Evolutionary conservation across 495 filamentous ascomycete genomes (phyloP).

Genomic region (Melanomma pulvis-pyrius): DNA sequence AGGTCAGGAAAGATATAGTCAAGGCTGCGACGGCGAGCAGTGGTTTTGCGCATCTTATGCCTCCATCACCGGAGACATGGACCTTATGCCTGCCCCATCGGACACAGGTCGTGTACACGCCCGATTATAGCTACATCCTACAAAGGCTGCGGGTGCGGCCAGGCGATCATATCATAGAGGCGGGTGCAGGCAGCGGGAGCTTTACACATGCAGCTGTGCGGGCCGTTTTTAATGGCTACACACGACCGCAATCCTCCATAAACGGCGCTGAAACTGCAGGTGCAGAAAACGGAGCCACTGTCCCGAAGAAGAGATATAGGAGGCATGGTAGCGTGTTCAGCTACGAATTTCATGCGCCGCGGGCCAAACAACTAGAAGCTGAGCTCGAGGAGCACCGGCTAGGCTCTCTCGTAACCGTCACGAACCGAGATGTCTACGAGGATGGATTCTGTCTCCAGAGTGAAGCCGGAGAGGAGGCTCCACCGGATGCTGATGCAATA

Average conservation of each 20-base stretch:
- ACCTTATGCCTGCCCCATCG: conserved; percentile 86
- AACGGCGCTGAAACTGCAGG: conserved; percentile 19
- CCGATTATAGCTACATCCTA: conserved; percentile 94
- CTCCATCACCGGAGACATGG: conserved; percentile 92
- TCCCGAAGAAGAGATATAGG: conserved; percentile 44
- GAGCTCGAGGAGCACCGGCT: conserved; percentile 79
- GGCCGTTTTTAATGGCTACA: conserved; percentile 85
- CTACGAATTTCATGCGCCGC: conserved; percentile 86
- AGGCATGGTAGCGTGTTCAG: conserved; percentile 77
- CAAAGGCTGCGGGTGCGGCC: conserved; percentile 82
- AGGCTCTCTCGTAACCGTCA: conserved; percentile 71
- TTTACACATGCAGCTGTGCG: conserved; percentile 91
- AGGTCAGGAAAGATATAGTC: conserved; percentile 35
- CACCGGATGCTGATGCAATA: conserved; percentile 73
- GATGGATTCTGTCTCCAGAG: conserved; percentile 65
- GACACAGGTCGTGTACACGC: conserved; percentile 97
- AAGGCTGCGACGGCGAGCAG: conserved; percentile 63
- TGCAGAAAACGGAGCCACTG: neutral
- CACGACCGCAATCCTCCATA: conserved; percentile 35
- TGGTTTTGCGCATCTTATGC: conserved; percentile 88
- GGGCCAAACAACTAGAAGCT: conserved; percentile 68
- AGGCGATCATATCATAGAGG: conserved; percentile 82
- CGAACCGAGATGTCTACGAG: conserved; percentile 87
- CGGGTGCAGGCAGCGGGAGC: conserved; percentile 89
- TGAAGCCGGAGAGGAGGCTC: conserved; percentile 43